Evolutionary conservation across 441 rosid genomes (phyloP), one percentile per base, ranked within the genome.

Genomic region (Geranium incanum): DNA sequence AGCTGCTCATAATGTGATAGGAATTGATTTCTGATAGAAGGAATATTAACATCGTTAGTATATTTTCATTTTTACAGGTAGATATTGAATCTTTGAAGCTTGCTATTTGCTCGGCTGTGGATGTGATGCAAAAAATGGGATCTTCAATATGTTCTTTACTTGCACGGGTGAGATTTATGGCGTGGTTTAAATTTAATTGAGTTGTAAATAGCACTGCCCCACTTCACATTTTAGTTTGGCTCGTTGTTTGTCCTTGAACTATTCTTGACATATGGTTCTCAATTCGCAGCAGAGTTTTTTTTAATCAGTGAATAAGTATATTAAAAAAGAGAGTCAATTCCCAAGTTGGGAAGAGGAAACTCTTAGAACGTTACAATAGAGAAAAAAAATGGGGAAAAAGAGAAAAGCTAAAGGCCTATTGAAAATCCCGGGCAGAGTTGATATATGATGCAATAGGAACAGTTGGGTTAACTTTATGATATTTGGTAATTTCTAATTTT

Each of bases 121-220:
- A 89, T 73, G 90, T 95, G 78, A 87, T 95, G 97, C 95, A 88
- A 77, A 83, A 88, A 57, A 87, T 89, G 84, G 97, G 93, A 86
- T 84, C 88, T 38, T 88, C 95, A 70, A 83, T 88, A 75, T 85
- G 85, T 77, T 82, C 89, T 70, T 83, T 86, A 75, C 86, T 81
- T 68, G 81, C 94, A 36, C 87, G 81, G 91, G 99, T 92, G 66
- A 84, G 92, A 68, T 77, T 37, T 21, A 64, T 18, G 8, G 23
- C 39, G 9, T 38, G 45, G 48, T n/a, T 66, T 37, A 36, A 66
- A 12, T 36, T 37, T 66, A 45, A 66, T 37, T 36, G 12, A 6
- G 38, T 36, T 66, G 48, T 66, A 66, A 66, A n/a, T 36, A 66
- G 2, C 23, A 15, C 36, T 21, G 7, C 66, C 23, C 28, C 6